Base-by-base conservation (phyloP, 2,329 filamentous ascomycete genomes). In the Laburnicola sp. region DNA sequence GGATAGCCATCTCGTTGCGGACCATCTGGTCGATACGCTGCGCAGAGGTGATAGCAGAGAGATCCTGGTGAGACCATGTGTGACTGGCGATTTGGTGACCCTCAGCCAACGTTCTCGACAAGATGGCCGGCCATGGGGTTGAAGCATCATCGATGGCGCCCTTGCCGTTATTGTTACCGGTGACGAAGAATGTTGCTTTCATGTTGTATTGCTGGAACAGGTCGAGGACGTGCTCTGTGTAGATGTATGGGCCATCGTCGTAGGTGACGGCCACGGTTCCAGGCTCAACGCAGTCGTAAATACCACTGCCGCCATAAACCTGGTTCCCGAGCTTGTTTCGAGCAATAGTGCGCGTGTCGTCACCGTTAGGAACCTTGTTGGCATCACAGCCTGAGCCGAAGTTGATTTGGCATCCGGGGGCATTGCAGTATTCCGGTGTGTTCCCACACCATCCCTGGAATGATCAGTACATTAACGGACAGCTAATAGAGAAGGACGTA, bases 121-220 rank as follows among this genome's bases (percentile, higher is more conserved):
- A 80, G 11, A 82, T 78, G 2, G 72, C 72, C 2, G 72, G 69
- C 68, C 81, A 82, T 53, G 65, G 65, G 4, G 74, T 74, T 23
- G 67, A 68, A 3, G 75, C 68, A 54, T 82, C 75, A 56, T 84
- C 82, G 56, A 84, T 84, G 54, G 75, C 69, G 30, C 81, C 80
- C 66, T 83, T 83, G 45, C 76, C 77, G 10, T 79, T 71, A 66
- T 82, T 83, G 67, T 76, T 81, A 3, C 81, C 81, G 3, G 80
- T 83, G 50, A 87, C 74, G 66, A 87, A 88, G 70, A 89, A 88
- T 0, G 86, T 88, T 0, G 84, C 86, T 54, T 82, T 85, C n/a
- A 82, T 84, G 22, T 78, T 72, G 57, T 84, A 83, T 22, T 73
- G 74, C 43, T 78, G 76, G 28, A 88, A 76, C 45, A 83, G 75